Base-by-base conservation (phyloP, 2,329 filamentous ascomycete species). In the Tetracladium maxilliforme region DNA sequence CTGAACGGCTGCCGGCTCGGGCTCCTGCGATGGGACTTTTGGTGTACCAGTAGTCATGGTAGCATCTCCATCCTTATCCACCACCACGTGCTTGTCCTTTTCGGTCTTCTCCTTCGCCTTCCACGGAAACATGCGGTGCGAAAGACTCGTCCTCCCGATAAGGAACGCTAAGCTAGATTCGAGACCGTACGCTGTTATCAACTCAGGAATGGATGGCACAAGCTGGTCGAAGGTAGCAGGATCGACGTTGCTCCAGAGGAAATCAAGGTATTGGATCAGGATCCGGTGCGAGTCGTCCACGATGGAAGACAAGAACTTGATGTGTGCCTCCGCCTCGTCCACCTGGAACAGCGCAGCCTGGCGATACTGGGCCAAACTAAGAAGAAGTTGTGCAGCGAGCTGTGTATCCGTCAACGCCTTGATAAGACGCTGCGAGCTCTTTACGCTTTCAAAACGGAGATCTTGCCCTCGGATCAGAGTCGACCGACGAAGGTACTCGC, bases 281-380 rank as follows among this genome's bases (percentile, higher is more conserved):
- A 86, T 76, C 31, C 80, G 70, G 37, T 93, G 82, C 12, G 92
- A 77, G 45, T 93, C 86, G 44, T 98, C 90, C 26, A 92, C 68
- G 35, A 93, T 74, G 25, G 83, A 83, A 4, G 82, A 80, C 9
- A 95, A 56, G 21, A 86, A 75, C 48, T 98, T 98, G 45, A 94
- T 73, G 32, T 92, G 84, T 0, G 80, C 75, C 30, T 78, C 70
- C 14, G 64, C 60, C 18, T 83, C 71, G 6, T 77, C 66, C 2
- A 76, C 55, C 20, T 72, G 72, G 50, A 78, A 92, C 14, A 90
- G 70, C 33, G 83, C 90, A n/a, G 77, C 72, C 43, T 92, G 76
- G 23, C 83, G 73, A 48, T 93, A 84, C 43, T 94, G 86, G 1
- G 86, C 81, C 38, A 98, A 76, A 22, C 84, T 78, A 38, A 95